phyloP scores from a whole-genome alignment of 495 filamentous ascomycete genomes.

The Daldinia caldariorum region DNA sequence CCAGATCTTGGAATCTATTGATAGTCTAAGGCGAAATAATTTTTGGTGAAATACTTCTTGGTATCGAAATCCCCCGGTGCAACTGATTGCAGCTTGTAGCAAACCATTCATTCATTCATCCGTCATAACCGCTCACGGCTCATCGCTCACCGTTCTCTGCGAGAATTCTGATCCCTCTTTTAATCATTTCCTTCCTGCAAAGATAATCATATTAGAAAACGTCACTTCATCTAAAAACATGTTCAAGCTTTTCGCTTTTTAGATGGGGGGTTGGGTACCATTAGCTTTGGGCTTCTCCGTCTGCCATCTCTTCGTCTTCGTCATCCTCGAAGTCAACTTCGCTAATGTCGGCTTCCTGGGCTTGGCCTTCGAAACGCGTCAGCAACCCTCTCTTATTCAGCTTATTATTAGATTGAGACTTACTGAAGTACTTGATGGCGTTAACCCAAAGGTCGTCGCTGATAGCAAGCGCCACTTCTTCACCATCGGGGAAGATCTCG shows the following conservation, averaged over 20 bases:
- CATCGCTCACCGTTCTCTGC: neutral
- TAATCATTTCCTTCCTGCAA: constrained; percentile 20
- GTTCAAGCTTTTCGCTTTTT: constrained; percentile 43
- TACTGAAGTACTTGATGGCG: constrained; percentile 91
- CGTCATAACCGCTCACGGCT: constrained; percentile 7
- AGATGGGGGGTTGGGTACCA: constrained; percentile 49
- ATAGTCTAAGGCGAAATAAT: neutral
- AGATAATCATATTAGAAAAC: constrained; percentile 18
- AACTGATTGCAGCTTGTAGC: constrained; percentile 5
- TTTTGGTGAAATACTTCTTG: neutral
- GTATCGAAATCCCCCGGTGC: constrained; percentile 25
- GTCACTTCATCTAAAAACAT: constrained; percentile 19
- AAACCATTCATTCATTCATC: constrained; percentile 1
- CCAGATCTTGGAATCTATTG: constrained; percentile 20
- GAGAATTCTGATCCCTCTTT: neutral
- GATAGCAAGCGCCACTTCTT: constrained; percentile 79
- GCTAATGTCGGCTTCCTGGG: constrained; percentile 68
- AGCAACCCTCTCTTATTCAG: constrained; percentile 8
- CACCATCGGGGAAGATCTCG: constrained; percentile 84
- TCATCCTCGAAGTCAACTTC: constrained; percentile 70
- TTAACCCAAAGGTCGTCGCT: constrained; percentile 88
- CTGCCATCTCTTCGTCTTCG: constrained; percentile 47
- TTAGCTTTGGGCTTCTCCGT: constrained; percentile 58
- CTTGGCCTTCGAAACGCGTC: constrained; percentile 59
- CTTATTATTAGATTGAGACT: constrained; percentile 49